Conservation (phyloP, 1,284 basidiomycete species). For the Moesziomyces globuligerus region DNA sequence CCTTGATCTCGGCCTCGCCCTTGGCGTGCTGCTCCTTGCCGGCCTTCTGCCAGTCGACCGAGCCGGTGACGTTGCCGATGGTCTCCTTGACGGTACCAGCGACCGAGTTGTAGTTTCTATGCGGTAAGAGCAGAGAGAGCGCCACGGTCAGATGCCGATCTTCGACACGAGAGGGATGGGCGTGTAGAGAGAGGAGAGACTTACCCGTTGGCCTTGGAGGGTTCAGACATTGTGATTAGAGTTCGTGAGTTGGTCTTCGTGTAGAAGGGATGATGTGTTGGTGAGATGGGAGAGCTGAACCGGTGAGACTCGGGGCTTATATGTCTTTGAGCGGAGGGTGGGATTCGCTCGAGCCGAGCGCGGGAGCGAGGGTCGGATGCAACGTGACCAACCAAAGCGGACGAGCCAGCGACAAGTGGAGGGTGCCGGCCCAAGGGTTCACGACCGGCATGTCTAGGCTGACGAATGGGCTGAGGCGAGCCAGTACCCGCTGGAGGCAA, state of each 20-base stretch:
- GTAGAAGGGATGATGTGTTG: background rate
- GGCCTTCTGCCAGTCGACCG: slow-evolving; percentile 48
- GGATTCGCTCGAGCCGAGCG: too few species aligned
- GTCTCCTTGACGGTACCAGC: slow-evolving; percentile 54
- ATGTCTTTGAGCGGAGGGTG: slow-evolving; percentile 17
- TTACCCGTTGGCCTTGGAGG: slow-evolving; percentile 53
- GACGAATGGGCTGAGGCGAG: too few species aligned
- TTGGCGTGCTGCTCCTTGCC: slow-evolving; percentile 61
- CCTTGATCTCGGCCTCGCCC: slow-evolving; percentile 59
- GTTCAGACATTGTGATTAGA: slow-evolving; percentile 53
- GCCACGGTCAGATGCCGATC: background rate
- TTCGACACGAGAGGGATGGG: background rate
- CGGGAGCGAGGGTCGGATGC: too few species aligned
- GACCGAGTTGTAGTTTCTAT: slow-evolving; percentile 53
- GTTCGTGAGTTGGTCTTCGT: slow-evolving; percentile 8
- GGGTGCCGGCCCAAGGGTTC: too few species aligned
- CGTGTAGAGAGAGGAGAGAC: background rate
- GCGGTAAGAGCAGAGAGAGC: too few species aligned
- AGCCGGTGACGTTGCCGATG: slow-evolving; percentile 53
- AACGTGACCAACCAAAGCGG: too few species aligned
- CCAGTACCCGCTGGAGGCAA: too few species aligned
- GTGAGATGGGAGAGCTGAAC: slow-evolving; percentile 10
- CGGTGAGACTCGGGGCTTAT: slow-evolving; percentile 14
- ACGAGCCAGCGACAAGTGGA: too few species aligned
- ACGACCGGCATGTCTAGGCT: too few species aligned